Conservation (phyloP, 768 basidiomycete species). For the Cubamyces sp. region DNA sequence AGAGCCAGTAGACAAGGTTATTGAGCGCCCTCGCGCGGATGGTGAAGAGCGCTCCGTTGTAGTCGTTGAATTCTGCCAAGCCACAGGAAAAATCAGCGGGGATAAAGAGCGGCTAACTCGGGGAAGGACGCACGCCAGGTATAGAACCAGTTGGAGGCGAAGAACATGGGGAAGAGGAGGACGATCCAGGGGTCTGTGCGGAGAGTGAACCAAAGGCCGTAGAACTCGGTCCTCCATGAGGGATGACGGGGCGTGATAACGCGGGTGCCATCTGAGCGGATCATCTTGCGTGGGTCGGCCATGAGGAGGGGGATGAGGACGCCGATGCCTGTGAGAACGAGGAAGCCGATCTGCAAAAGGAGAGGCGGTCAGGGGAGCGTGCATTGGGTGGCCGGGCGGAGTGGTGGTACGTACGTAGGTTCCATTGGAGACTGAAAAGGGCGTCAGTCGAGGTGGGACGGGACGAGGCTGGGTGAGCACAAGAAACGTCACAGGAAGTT, state of each 20-base stretch:
- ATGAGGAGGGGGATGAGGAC: constrained; percentile 68
- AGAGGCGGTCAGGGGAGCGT: constrained; percentile 4
- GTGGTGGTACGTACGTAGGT: constrained; percentile 62
- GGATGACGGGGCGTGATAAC: constrained; percentile 66
- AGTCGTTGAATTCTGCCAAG: constrained; percentile 71
- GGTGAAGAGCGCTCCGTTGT: constrained; percentile 78
- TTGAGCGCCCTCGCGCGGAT: constrained; percentile 80
- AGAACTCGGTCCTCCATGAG: constrained; percentile 78
- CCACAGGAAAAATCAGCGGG: constrained; percentile 9
- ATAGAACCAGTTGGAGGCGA: constrained; percentile 85
- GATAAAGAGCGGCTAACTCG: neutral
- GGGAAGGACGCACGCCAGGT: constrained; percentile 68
- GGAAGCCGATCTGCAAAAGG: constrained; percentile 64
- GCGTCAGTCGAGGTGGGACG: constrained; percentile 1
- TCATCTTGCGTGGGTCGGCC: constrained; percentile 71
- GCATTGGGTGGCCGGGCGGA: neutral
- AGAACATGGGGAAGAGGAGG: constrained; percentile 84
- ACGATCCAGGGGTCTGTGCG: constrained; percentile 73
- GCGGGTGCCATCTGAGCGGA: constrained; percentile 75
- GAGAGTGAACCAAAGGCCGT: constrained; percentile 68
- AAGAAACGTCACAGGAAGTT: neutral
- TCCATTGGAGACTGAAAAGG: constrained; percentile 59
- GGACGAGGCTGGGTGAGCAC: neutral
- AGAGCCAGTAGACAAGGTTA: constrained; percentile 77
- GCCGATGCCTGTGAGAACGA: constrained; percentile 72